phyloP scores from a whole-genome alignment of 2,329 filamentous ascomycete genomes.

The Xylaria sp. region DNA sequence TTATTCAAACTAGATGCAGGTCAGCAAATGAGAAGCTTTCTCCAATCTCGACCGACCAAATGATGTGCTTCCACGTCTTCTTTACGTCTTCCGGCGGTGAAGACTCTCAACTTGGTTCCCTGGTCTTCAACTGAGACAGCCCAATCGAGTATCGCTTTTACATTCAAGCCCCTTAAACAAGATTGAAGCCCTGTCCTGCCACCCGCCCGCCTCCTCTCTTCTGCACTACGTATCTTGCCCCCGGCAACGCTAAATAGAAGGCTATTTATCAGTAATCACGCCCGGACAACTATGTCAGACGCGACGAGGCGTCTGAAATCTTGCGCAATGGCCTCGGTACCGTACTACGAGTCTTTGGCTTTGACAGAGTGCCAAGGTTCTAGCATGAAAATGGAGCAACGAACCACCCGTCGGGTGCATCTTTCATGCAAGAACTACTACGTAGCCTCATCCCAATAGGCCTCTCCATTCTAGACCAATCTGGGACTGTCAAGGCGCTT shows the following conservation, averaged over 20 bases:
- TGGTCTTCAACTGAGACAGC: slow-evolving; percentile 13
- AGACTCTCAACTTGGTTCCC: slow-evolving; percentile 16
- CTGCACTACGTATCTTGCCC: slow-evolving; percentile 7
- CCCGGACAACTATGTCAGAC: slow-evolving; percentile 18
- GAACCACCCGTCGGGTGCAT: background rate
- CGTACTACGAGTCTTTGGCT: slow-evolving; percentile 8
- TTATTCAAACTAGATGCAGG: slow-evolving; percentile 13
- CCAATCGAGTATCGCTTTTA: slow-evolving; percentile 18
- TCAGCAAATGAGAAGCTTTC: slow-evolving; percentile 22
- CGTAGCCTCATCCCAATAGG: slow-evolving; percentile 5
- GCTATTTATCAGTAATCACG: background rate
- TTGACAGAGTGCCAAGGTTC: slow-evolving; percentile 7
- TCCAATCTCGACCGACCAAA: slow-evolving; percentile 34
- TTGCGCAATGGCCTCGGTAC: slow-evolving; percentile 23
- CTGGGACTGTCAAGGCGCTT: background rate
- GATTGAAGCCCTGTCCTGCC: slow-evolving; percentile 4
- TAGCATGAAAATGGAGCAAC: slow-evolving; percentile 10
- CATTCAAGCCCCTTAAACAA: slow-evolving; percentile 8
- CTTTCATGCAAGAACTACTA: slow-evolving; percentile 2
- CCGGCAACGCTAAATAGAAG: slow-evolving; percentile 12
- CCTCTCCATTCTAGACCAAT: background rate
- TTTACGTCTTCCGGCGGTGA: slow-evolving; percentile 32
- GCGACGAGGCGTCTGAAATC: slow-evolving; percentile 15
- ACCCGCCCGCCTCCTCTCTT: slow-evolving; percentile 13
- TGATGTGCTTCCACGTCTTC: slow-evolving; percentile 35